These are phyloP conservation scores for Trichoderma sp. DNA, from an alignment of 2,329 filamentous ascomycete species.

Conservation along the genomic window DNA sequence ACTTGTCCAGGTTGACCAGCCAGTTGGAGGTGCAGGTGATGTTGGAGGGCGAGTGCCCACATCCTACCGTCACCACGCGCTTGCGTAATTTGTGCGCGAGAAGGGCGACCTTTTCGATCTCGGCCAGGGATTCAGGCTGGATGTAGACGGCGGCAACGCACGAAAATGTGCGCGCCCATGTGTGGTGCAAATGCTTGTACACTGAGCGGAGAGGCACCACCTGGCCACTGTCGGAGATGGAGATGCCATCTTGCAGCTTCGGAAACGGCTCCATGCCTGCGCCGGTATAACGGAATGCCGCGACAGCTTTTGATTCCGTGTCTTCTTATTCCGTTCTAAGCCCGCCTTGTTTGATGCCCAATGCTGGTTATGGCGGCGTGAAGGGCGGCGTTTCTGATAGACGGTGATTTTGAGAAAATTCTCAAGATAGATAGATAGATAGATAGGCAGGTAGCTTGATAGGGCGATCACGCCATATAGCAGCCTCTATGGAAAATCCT, in stretches of 20 bases:
- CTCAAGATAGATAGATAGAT: neutral
- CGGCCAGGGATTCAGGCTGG: conserved; percentile 74
- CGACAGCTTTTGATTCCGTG: neutral
- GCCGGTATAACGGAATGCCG: neutral
- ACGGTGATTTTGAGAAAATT: neutral
- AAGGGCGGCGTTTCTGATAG: conserved; percentile 1
- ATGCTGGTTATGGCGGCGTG: neutral
- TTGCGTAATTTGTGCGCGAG: conserved; percentile 81
- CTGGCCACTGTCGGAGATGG: conserved; percentile 34
- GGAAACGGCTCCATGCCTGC: conserved; percentile 44
- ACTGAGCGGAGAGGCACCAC: conserved; percentile 75
- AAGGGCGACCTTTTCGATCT: conserved; percentile 81
- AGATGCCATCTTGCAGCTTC: conserved; percentile 38
- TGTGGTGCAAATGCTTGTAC: conserved; percentile 76
- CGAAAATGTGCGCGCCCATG: conserved; percentile 93
- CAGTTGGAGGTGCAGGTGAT: conserved; percentile 92
- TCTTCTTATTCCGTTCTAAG: neutral
- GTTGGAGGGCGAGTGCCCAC: conserved; percentile 88
- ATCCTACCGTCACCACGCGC: conserved; percentile 84
- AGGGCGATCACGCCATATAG: conserved; percentile 23
- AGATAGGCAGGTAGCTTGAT: neutral
- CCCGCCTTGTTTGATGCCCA: neutral
- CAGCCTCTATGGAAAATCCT: conserved; percentile 13
- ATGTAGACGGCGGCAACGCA: conserved; percentile 90
- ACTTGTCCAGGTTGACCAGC: conserved; percentile 91